Evolutionary conservation across 1,284 basidiomycete species (phyloP).

Genomic region (Apiotrichum veenhuisii): DNA sequence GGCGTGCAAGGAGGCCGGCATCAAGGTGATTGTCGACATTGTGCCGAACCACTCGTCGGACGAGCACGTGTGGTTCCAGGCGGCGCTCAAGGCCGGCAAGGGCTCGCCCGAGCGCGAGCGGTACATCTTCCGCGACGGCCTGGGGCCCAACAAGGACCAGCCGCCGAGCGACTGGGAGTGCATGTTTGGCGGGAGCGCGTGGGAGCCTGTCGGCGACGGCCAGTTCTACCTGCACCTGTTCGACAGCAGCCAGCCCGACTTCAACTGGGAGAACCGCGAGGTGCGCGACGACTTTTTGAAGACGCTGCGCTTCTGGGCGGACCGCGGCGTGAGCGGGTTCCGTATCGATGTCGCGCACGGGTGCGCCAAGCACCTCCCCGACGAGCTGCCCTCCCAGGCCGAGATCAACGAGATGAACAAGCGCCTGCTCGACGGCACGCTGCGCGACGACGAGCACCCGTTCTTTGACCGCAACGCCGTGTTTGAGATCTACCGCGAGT

Average conservation of each 20-base stretch:
- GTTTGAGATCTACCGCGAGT: conserved; percentile 36
- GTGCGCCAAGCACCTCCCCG: conserved; percentile 29
- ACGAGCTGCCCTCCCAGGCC: conserved; percentile 6
- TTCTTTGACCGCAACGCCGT: conserved; percentile 37
- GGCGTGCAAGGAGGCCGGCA: conserved; percentile 60
- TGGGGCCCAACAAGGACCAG: conserved; percentile 51
- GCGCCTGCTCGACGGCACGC: conserved; percentile 22
- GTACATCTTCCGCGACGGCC: conserved; percentile 68
- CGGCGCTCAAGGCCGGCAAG: conserved; percentile 59
- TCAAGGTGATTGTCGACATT: conserved; percentile 75
- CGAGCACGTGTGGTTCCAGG: conserved; percentile 71
- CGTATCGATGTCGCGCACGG: conserved; percentile 49
- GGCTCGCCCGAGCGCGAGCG: conserved; percentile 63
- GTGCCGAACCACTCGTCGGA: conserved; percentile 78
- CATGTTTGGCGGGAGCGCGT: conserved; percentile 66
- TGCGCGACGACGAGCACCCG: conserved; percentile 25
- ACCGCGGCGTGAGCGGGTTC: conserved; percentile 71
- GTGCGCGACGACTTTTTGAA: conserved; percentile 63
- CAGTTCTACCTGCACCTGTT: conserved; percentile 72
- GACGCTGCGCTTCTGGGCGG: conserved; percentile 69
- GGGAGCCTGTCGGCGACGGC: conserved; percentile 66
- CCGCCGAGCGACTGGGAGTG: conserved; percentile 73
- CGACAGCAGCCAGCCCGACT: conserved; percentile 66
- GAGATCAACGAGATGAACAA: conserved; percentile 15
- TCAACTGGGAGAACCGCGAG: conserved; percentile 70